Evolutionary conservation across 495 filamentous ascomycete genomes (phyloP).

Genomic region (Neurospora sp.): DNA sequence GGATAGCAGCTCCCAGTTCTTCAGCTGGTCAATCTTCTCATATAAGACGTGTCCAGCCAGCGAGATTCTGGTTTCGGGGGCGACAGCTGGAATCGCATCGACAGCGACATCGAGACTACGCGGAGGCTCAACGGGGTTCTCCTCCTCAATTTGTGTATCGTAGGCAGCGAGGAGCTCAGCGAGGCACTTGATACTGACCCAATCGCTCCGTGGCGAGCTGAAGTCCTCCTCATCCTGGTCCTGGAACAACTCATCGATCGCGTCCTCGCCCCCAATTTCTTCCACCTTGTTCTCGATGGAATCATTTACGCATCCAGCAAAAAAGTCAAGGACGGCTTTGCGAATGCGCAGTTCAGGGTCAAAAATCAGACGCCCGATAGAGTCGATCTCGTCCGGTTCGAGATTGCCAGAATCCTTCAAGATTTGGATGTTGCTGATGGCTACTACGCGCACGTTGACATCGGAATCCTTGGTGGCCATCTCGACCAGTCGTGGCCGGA

Average conservation of each 20-base stretch:
- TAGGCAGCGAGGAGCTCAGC: conserved; percentile 75
- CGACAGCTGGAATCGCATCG: conserved; percentile 43
- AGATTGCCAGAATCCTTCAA: conserved; percentile 77
- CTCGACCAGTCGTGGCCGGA: conserved; percentile 79
- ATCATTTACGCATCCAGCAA: conserved; percentile 74
- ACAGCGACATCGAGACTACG: conserved; percentile 34
- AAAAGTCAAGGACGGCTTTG: conserved; percentile 81
- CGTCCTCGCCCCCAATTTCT: conserved; percentile 58
- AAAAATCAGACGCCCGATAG: conserved; percentile 73
- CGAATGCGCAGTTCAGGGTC: conserved; percentile 75
- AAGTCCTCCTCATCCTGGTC: conserved; percentile 67
- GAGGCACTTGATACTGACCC: conserved; percentile 86
- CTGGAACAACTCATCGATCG: conserved; percentile 53
- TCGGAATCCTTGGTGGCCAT: conserved; percentile 82
- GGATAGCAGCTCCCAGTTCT: conserved; percentile 78
- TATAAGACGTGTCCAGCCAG: conserved; percentile 79
- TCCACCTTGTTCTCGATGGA: conserved; percentile 70
- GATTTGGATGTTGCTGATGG: conserved; percentile 69
- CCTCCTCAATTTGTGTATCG: conserved; percentile 44
- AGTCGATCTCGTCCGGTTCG: conserved; percentile 82
- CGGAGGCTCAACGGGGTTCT: conserved; percentile 29
- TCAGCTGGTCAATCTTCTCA: conserved; percentile 65
- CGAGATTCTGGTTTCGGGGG: conserved; percentile 67
- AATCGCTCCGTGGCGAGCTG: conserved; percentile 62
- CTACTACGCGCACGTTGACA: conserved; percentile 59